phyloP scores from a whole-genome alignment of 139 green algal genomes.

The Choricystis sp. region DNA sequence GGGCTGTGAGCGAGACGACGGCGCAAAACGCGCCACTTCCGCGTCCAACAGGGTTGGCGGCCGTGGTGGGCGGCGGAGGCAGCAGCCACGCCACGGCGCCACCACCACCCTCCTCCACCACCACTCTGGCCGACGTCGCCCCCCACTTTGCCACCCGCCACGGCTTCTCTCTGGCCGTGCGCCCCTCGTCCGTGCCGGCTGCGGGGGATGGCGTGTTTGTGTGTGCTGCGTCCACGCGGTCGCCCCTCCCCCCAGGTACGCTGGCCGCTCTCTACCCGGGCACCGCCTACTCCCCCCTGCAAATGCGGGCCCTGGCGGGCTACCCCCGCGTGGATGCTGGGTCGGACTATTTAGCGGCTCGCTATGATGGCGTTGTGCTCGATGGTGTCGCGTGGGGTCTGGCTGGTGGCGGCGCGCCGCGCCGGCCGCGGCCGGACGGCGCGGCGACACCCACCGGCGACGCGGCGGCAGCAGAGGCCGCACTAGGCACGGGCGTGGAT shows the following conservation, averaged over 20 bases:
- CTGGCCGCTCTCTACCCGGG: slow-evolving; percentile 51
- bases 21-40: too few species aligned
- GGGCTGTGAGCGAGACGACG: too few species aligned
- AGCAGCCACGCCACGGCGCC: not conserved
- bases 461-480: slow-evolving; percentile 6
- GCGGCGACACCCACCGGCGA: not conserved
- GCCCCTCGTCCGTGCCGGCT: slow-evolving; percentile 4
- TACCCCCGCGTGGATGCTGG: slow-evolving; percentile 40
- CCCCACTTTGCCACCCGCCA: not conserved
- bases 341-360: slow-evolving; percentile 33
- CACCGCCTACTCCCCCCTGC: slow-evolving; percentile 23
- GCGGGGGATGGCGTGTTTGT: not conserved
- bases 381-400: slow-evolving; percentile 38
- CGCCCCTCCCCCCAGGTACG: slow-evolving; percentile 9
- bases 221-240: not conserved
- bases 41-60: too few species aligned
- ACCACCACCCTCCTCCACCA: not conserved
- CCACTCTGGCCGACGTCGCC: too few species aligned
- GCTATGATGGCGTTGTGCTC: slow-evolving; percentile 44
- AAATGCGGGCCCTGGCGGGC: slow-evolving; percentile 30
- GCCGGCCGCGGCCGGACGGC: too few species aligned
- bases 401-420: not conserved
- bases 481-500: slow-evolving; percentile 12
- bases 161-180: slow-evolving; percentile 8
- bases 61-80: slow-evolving; percentile 3